Evolutionary conservation across 768 basidiomycete genomes (phyloP).

Genomic region (Mycena maculata): DNA sequence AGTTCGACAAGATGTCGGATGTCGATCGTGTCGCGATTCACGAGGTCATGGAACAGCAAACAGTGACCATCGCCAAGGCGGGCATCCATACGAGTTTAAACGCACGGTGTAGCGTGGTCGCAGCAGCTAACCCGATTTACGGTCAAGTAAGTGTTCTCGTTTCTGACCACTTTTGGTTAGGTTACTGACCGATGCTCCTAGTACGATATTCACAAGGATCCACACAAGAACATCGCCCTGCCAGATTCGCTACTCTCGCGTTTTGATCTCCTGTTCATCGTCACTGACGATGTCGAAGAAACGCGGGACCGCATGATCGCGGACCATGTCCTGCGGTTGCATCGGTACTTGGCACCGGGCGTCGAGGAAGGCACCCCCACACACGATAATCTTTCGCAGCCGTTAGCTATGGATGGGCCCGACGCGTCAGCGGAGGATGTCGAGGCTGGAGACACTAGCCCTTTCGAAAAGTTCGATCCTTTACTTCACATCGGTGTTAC

Average conservation of each 20-base stretch:
- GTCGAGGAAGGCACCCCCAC: constrained; percentile 96
- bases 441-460: constrained; percentile 76
- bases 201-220: constrained; percentile 99
- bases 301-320: constrained; percentile 93
- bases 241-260: constrained; percentile 98
- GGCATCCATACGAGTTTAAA: constrained; percentile 99
- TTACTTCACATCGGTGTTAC: constrained; percentile 89
- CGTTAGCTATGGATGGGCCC: constrained; percentile 89
- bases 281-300: constrained; percentile 98
- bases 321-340: constrained; percentile 97
- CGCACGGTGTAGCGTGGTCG: constrained; percentile 96
- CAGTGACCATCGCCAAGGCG: constrained; percentile 98
- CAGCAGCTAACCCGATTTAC: constrained; percentile 98
- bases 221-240: constrained; percentile 97
- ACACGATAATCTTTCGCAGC: constrained; percentile 88
- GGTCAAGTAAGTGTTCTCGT: constrained; percentile 76
- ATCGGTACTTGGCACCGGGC: constrained; percentile 95
- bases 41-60: constrained; percentile 99
- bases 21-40: constrained; percentile 99
- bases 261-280: constrained; percentile 98
- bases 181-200: constrained; percentile 25
- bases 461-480: constrained; percentile 97
- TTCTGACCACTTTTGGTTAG: constrained; percentile 3
- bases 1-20: constrained; percentile 99
- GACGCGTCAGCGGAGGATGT: constrained; percentile 58